Conservation (phyloP, 164 flowering plant species). For the Stephania cephalantha region DNA sequence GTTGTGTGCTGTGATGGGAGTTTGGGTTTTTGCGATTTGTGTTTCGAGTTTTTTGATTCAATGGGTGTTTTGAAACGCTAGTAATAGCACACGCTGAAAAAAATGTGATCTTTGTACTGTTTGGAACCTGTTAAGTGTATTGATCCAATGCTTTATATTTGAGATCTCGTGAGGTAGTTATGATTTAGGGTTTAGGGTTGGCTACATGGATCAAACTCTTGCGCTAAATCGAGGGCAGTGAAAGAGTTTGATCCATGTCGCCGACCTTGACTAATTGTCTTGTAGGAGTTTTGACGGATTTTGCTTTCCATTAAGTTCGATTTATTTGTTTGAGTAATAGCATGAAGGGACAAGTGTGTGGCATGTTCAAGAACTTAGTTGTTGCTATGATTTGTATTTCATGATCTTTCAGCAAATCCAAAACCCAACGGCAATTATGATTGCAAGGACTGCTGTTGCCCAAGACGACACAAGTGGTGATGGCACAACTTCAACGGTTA, state of each 20-base stretch:
- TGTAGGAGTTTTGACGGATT: too few relatives aligned
- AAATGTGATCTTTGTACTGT: background rate
- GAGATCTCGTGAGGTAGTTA: too few relatives aligned
- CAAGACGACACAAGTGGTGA: conserved; percentile 98
- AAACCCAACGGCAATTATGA: conserved; percentile 97
- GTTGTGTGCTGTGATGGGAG: background rate
- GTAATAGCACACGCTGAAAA: background rate
- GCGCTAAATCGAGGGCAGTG: too few relatives aligned
- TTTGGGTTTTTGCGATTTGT: background rate
- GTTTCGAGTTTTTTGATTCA: background rate
- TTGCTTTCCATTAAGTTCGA: too few relatives aligned
- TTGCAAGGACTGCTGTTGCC: conserved; percentile 98
- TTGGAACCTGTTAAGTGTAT: background rate
- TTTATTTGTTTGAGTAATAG: background rate
- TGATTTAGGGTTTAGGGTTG: too few relatives aligned
- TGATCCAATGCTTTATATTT: background rate
- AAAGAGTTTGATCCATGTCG: too few relatives aligned
- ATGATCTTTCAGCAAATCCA: conserved; percentile 80
- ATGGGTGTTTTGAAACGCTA: background rate
- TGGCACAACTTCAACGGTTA: conserved; percentile 94
- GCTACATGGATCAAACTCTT: too few relatives aligned
- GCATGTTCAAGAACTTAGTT: background rate
- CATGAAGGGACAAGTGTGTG: background rate
- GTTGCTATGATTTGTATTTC: background rate
- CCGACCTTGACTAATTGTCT: too few relatives aligned